Percentiles rank a stretch among this genome's conserved stretches.
phyloP scores from a whole-genome alignment of 768 basidiomycete species.

The Suillus lakei region DNA sequence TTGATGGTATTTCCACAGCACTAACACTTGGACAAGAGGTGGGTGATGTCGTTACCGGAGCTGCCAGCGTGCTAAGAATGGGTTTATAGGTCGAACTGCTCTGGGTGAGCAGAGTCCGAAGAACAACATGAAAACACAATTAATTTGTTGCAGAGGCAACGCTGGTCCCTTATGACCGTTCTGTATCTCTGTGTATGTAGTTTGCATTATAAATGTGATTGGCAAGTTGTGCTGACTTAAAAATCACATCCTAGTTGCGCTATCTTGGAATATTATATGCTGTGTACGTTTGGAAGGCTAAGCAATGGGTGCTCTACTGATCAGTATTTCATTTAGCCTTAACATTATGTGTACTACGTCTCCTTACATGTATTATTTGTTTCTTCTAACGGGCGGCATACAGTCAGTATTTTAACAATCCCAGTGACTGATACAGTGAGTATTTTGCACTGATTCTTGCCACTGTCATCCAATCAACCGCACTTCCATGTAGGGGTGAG shows the following conservation, averaged over 20 bases:
- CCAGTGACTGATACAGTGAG: background rate
- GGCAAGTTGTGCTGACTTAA: background rate
- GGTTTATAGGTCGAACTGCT: background rate
- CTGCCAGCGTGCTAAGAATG: background rate
- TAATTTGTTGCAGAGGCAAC: background rate
- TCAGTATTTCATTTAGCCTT: background rate
- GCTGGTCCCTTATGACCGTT: background rate
- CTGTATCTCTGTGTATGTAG: background rate
- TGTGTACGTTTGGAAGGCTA: background rate
- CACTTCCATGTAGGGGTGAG: slow-evolving; percentile 1
- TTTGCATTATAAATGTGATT: background rate
- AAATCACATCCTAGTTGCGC: background rate
- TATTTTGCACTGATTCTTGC: background rate
- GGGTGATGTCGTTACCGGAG: background rate
- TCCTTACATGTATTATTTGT: background rate
- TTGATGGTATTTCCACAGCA: background rate
- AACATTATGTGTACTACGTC: background rate
- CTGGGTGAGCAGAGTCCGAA: background rate
- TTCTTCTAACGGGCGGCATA: background rate
- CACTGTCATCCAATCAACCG: background rate
- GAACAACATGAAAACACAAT: background rate
- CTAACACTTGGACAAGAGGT: background rate
- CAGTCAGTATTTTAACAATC: background rate
- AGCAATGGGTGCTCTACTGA: background rate
- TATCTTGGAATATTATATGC: slow-evolving; percentile 4